These are phyloP conservation scores for Helianthus tuberosus DNA, from an alignment of 129 eudicot genomes.

Conservation along the genomic window DNA sequence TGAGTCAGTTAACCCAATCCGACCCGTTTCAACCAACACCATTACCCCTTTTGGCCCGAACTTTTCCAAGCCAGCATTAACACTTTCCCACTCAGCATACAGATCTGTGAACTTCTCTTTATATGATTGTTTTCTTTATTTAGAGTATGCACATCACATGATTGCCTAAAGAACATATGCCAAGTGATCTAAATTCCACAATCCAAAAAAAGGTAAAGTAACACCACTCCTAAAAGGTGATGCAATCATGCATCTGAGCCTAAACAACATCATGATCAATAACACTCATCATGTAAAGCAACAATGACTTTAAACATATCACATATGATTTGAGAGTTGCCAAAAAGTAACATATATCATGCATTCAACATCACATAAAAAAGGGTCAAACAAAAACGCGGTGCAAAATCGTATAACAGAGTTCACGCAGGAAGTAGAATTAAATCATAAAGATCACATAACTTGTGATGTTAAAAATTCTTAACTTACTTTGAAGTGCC, in stretches of 20 bases:
- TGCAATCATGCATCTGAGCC: slow-evolving; percentile 15
- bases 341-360: background rate
- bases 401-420: background rate
- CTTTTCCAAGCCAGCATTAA: slow-evolving; percentile 17
- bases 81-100: slow-evolving; percentile 22
- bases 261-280: background rate
- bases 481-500: background rate
- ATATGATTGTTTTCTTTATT: slow-evolving; percentile 10
- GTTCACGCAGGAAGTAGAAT: background rate
- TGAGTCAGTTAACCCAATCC: background rate
- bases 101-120: slow-evolving; percentile 19
- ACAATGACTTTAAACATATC: slow-evolving; percentile 5
- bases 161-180: slow-evolving; percentile 18
- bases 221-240: slow-evolving; percentile 28
- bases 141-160: slow-evolving; percentile 30
- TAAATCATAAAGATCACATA: background rate
- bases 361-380: background rate
- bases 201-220: slow-evolving; percentile 26
- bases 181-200: slow-evolving; percentile 15
- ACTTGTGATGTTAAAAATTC: background rate
- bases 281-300: slow-evolving; percentile 2
- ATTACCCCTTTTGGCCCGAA: background rate
- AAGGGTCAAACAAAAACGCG: background rate
- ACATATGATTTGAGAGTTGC: background rate
- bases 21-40: background rate